Evolutionary conservation across 192 early-diverging fungal genomes (phyloP), one percentile per base, ranked within the genome.

Genomic region (Phycomyces blakesleeanus): DNA sequence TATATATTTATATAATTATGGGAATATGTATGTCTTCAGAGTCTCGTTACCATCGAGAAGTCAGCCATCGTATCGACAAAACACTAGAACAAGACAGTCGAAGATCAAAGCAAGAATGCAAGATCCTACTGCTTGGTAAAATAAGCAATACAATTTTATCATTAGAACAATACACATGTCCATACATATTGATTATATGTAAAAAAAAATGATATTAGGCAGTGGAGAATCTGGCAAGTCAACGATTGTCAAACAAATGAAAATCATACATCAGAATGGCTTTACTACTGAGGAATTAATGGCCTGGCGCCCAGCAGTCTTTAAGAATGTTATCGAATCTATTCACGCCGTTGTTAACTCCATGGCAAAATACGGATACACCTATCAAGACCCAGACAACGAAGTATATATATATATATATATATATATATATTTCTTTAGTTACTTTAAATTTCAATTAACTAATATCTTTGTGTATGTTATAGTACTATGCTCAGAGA

Each of bases 271-370:
- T 61, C 39, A 51, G 18, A 54, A 50, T 39, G 27, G 42, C 5
- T 68, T 68, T 37, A 55, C 59, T 3, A 47, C 50, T 38, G 44
- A 55, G 11, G 66, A 68, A 62, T 25, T 91, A 38, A 76, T 82
- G 51, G 72, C 83, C 41, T 92, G 84, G 74, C 81, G 81, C 26
- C 73, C 87, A 59, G 90, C 91, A 1, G 82, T 96, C 54, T 90
- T 85, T 74, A 92, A 90, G 65, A 96, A 93, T 69, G 77, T 88
- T 16, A 71, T 95, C 24, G 91, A 92, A 63, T 90, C 88, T 57
- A 89, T 87, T 56, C 90, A 90, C 64, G 81, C 80, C 34, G 76
- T 94, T 51, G 80, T 92, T 15, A 63, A 78, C 5, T 89, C 88
- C 27, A 34, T 54, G 16, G 11, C 15, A 6, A 41, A 50, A 29